Conservation (phyloP, 2,329 filamentous ascomycete genomes). For the Fusarium subglutinans region DNA sequence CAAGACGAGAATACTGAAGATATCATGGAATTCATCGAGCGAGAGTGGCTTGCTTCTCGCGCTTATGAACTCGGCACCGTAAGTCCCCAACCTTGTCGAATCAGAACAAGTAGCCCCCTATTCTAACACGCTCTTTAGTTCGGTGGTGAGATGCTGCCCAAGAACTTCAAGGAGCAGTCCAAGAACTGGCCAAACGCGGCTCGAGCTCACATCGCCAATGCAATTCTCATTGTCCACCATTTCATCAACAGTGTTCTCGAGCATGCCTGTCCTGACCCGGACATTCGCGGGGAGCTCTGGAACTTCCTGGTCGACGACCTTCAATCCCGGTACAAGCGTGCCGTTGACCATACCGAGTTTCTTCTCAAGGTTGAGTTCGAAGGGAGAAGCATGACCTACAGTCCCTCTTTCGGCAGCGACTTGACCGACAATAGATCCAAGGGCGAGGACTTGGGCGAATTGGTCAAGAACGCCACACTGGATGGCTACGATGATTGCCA, state of each 20-base stretch:
- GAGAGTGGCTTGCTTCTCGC: constrained; percentile 49
- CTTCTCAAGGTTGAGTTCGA: constrained; percentile 52
- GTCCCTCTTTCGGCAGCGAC: neutral
- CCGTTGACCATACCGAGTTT: constrained; percentile 59
- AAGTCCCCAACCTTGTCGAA: constrained; percentile 8
- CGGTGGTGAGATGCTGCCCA: constrained; percentile 51
- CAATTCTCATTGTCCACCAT: constrained; percentile 60
- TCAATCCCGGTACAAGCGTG: constrained; percentile 54
- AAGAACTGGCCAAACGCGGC: constrained; percentile 34
- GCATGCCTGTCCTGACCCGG: constrained; percentile 54
- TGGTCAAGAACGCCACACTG: neutral
- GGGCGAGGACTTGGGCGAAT: neutral
- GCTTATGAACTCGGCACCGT: constrained; percentile 65
- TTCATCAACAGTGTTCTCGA: constrained; percentile 59
- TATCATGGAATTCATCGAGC: constrained; percentile 54
- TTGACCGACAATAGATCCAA: neutral
- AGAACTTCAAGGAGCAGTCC: constrained; percentile 63
- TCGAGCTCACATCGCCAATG: constrained; percentile 46
- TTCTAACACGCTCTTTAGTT: constrained; percentile 39
- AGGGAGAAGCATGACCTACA: constrained; percentile 39
- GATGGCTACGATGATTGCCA: neutral
- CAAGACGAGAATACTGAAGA: neutral
- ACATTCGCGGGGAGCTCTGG: constrained; percentile 55
- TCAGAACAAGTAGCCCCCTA: too few relatives aligned
- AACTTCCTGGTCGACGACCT: constrained; percentile 58